Evolutionary conservation across 306 rosid species (phyloP), one percentile per base, ranked within the genome.

Genomic region (Glycine soja): DNA sequence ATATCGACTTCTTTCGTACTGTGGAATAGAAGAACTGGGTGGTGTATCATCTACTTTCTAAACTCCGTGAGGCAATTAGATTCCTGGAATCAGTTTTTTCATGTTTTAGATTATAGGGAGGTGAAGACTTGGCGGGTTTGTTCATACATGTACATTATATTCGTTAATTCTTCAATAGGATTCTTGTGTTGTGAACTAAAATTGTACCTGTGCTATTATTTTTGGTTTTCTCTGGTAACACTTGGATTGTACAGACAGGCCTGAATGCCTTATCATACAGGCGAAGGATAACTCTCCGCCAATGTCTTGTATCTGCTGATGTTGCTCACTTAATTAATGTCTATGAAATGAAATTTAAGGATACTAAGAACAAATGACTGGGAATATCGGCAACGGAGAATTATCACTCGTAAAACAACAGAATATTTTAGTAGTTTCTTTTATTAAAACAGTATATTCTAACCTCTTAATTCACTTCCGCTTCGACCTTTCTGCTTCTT

Each of bases 61-160:
- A 57, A 56, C 81, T n/a, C 54, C 80, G 15, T 45, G 69, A 72
- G 76, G 51, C 48, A 74, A 72, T 19, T 45, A 47, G 51, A 53
- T 69, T 63, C 82, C 64, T 70, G 59, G 75, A 81, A 73, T 66
- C 79, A 71, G 18, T 24, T 52, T 59, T 46, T 71, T 43, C 78
- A 57, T 75, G 72, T 76, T 38, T 85, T 36, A 61, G 68, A 50
- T 40, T 77, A 34, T 65, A 64, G 30, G 30, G 30, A 24, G 30
- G 30, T 24, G 2, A 24, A 24, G 30, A 24, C 30, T 65, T 4
- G 80, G 82, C 14, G 80, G 62, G 75, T 47, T 76, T 69, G 77
- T 79, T 72, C 80, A 82, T 81, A 76, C 61, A 24, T 85, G 87
- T 89, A 87, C 88, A 87, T 80, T 87, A 72, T 87, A 83, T 69